Evolutionary conservation across 129 eudicot species (phyloP).

Genomic region (Scalesia atractyloides): DNA sequence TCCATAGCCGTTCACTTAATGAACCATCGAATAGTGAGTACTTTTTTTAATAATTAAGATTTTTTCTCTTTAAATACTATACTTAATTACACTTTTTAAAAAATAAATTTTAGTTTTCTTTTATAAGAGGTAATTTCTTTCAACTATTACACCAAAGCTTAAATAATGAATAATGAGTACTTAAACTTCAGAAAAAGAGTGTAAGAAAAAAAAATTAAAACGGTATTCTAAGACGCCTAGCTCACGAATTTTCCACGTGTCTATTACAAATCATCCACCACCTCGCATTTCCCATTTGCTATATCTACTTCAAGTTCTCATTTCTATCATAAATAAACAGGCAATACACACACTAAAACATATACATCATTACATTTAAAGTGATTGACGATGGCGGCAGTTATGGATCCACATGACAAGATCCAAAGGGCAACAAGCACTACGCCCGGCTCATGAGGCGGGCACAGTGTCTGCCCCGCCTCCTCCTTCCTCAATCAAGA

Average conservation of each 20-base stretch:
- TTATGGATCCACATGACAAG: neutral
- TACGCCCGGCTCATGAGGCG: conserved; percentile 33
- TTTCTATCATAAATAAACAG: neutral
- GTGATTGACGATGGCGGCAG: neutral
- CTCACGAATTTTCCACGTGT: neutral
- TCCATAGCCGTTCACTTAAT: no score
- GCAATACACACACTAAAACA: neutral
- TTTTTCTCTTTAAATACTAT: no score
- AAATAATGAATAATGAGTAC: no score
- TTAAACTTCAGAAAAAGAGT: no score
- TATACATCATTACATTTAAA: neutral
- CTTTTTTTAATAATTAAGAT: no score
- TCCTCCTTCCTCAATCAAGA: conserved; percentile 44
- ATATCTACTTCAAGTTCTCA: neutral
- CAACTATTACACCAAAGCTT: no score
- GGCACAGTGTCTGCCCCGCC: conserved; percentile 41
- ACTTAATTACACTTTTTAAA: no score
- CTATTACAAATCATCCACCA: neutral
- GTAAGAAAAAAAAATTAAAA: no score
- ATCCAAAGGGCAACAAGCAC: conserved; percentile 47
- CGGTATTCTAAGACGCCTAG: neutral
- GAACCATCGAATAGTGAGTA: no score
- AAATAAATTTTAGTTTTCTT: no score
- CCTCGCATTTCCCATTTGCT: neutral
- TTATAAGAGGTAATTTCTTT: no score